Evolutionary conservation across 345 rosid genomes (phyloP).

Genomic region (Garcia nutans): DNA sequence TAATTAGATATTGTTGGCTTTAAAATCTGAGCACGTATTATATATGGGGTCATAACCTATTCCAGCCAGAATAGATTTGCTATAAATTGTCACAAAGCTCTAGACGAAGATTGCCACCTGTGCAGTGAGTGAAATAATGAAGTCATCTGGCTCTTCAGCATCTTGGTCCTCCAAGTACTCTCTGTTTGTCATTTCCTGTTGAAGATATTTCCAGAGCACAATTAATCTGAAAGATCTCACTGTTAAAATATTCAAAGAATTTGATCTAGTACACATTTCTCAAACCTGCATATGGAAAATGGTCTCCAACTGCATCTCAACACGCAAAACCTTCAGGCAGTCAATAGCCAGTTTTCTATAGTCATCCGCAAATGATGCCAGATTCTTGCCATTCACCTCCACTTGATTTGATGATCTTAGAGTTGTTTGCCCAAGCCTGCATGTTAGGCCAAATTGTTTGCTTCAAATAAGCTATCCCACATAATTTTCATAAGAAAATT

Average conservation of each 20-base stretch:
- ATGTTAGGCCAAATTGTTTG: conserved; percentile 13
- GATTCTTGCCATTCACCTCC: conserved; percentile 55
- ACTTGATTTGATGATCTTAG: conserved; percentile 50
- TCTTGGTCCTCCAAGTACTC: conserved; percentile 93
- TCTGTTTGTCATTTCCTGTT: conserved; percentile 84
- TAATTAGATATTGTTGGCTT: background rate
- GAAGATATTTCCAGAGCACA: conserved; percentile 15
- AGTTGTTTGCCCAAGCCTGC: conserved; percentile 72
- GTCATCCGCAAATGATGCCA: conserved; percentile 80
- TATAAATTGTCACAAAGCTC: background rate
- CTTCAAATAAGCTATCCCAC: conserved; percentile 16
- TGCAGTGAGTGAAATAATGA: conserved; percentile 81
- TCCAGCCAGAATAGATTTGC: background rate
- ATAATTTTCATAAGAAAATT: conserved; percentile 7
- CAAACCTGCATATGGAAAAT: conserved; percentile 90
- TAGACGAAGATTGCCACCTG: conserved; percentile 50
- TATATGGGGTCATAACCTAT: background rate
- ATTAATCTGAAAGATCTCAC: conserved; percentile 2
- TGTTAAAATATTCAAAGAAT: background rate
- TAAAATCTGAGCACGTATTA: background rate
- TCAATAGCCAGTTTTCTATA: conserved; percentile 93
- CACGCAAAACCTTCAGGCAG: conserved; percentile 94
- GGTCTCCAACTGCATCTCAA: conserved; percentile 97
- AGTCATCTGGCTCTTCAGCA: conserved; percentile 98
- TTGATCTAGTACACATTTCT: conserved; percentile 8